Evolutionary conservation across 2,329 filamentous ascomycete species (phyloP).

Genomic region (Monilinia vaccinii-corymbosi): DNA sequence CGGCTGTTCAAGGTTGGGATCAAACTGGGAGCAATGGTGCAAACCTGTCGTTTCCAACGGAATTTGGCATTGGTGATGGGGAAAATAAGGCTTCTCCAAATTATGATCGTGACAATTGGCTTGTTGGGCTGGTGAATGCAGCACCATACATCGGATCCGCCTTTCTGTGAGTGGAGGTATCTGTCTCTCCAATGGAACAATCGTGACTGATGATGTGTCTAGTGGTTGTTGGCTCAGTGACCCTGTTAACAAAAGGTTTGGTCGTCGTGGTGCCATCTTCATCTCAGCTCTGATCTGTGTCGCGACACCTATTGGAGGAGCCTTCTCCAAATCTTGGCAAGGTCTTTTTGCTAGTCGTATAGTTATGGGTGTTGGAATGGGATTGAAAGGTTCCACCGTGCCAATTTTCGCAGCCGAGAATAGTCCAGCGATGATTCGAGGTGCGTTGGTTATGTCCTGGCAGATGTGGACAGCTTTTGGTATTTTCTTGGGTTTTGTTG

Average conservation of each 20-base stretch:
- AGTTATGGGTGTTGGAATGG: conserved; percentile 53
- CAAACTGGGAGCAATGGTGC: conserved; percentile 38
- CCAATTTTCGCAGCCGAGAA: conserved; percentile 46
- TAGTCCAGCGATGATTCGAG: conserved; percentile 42
- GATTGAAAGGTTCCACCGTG: conserved; percentile 41
- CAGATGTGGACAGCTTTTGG: conserved; percentile 60
- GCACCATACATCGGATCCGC: conserved; percentile 41
- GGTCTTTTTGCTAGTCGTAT: conserved; percentile 45
- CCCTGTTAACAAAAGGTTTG: conserved; percentile 53
- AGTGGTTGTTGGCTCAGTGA: conserved; percentile 59
- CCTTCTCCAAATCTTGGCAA: conserved; percentile 47
- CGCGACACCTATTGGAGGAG: conserved; percentile 48
- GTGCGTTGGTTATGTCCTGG: conserved; percentile 74
- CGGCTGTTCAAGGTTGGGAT: conserved; percentile 44
- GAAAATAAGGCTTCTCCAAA: conserved; percentile 6
- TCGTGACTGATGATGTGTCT: conserved; percentile 33
- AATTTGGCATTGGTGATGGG: conserved; percentile 39
- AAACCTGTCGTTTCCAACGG: conserved; percentile 33
- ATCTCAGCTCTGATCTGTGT: conserved; percentile 54
- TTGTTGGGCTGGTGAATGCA: conserved; percentile 51
- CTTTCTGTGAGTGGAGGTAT: conserved; percentile 27
- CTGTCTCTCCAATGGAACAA: conserved; percentile 10
- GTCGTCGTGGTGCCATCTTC: conserved; percentile 64
- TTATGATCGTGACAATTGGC: conserved; percentile 31
- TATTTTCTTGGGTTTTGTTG: conserved; percentile 39